Evolutionary conservation across 108 stramenopile genomes (phyloP), one percentile per base, ranked within the genome.

Genomic region (Phaeodactylum tricornutum): DNA sequence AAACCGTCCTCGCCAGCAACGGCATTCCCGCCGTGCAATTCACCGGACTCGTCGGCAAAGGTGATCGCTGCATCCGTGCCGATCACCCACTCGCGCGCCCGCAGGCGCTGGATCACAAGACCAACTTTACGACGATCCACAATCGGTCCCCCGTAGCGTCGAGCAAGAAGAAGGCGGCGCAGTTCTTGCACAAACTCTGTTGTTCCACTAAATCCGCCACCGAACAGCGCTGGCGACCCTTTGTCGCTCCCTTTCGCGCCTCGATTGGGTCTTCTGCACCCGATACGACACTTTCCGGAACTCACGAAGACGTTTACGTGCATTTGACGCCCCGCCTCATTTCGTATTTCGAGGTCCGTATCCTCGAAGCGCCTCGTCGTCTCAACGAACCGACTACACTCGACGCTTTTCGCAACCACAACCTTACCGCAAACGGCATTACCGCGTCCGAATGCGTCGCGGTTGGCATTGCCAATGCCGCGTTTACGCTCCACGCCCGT

Each of bases 261-360:
- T 30, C n/a, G n/a, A n/a, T n/a, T n/a, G n/a, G n/a, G n/a, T n/a
- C n/a, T n/a, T n/a, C n/a, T n/a, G n/a, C n/a, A n/a, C n/a, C n/a
- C n/a, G n/a, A n/a, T n/a, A n/a, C n/a, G n/a, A n/a, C n/a, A n/a
- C n/a, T n/a, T n/a, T n/a, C n/a, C 1, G 21, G 27, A 42, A 25
- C 36, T 32, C n/a, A 30, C 32, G 4, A 15, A 34, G 44, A 21
- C 6, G 27, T 29, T 8, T n/a, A 38, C 9, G 43, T 79, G 3
- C 57, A 81, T 43, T 57, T 89, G 50, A 79, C 76, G 12, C 87
- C 87, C 15, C 57, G 77, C 0, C 38, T 77, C 22, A 49, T 79
- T 14, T 68, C 74, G 1, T 89, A 89, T 43, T 89, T 62, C 58
- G 87, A 89, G 71, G 75, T 89, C 11, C 50, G 57, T 31, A 81